Conservation (phyloP, 164 flowering plant genomes). For the Taxillus chinensis region DNA sequence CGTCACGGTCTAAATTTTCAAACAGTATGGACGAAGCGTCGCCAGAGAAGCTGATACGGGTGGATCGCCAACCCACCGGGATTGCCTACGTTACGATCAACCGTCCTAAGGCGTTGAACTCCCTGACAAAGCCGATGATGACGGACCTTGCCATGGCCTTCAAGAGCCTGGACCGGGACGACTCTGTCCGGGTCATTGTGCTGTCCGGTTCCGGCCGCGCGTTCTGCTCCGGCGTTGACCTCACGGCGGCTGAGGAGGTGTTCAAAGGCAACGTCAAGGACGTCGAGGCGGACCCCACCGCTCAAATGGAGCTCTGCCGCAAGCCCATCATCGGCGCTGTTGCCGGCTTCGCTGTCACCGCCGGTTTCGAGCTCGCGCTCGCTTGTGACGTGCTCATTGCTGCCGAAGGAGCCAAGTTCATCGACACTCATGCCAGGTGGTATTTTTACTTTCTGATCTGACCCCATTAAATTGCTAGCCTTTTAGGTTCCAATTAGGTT, state of each 20-base stretch:
- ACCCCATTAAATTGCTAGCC: too few species aligned
- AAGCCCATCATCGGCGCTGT: conserved; percentile 87
- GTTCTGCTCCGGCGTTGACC: conserved; percentile 84
- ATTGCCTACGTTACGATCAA: conserved; percentile 64
- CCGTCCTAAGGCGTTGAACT: conserved; percentile 76
- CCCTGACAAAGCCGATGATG: conserved; percentile 67
- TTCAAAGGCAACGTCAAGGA: conserved; percentile 89
- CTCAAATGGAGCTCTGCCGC: conserved; percentile 76
- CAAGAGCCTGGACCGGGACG: conserved; percentile 49
- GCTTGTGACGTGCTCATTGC: conserved; percentile 82
- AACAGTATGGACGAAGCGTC: conserved; percentile 16
- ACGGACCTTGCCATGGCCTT: conserved; percentile 50
- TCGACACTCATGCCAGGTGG: conserved; percentile 85
- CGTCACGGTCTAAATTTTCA: background rate
- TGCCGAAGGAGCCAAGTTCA: conserved; percentile 62
- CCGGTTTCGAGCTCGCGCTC: conserved; percentile 83
- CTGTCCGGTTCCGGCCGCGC: conserved; percentile 73
- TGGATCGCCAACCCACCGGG: conserved; percentile 40
- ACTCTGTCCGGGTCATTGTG: conserved; percentile 56
- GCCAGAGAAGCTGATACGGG: conserved; percentile 40
- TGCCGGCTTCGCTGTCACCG: conserved; percentile 81
- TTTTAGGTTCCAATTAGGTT: too few species aligned
- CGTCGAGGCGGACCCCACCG: conserved; percentile 56
- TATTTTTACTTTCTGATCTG: background rate
- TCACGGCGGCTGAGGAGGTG: conserved; percentile 84